Percentiles rank a stretch among this genome's conserved stretches.
These are phyloP conservation scores for Funneliformis mosseae DNA, from an alignment of 192 early-diverging fungal species.

Conservation along the genomic window DNA sequence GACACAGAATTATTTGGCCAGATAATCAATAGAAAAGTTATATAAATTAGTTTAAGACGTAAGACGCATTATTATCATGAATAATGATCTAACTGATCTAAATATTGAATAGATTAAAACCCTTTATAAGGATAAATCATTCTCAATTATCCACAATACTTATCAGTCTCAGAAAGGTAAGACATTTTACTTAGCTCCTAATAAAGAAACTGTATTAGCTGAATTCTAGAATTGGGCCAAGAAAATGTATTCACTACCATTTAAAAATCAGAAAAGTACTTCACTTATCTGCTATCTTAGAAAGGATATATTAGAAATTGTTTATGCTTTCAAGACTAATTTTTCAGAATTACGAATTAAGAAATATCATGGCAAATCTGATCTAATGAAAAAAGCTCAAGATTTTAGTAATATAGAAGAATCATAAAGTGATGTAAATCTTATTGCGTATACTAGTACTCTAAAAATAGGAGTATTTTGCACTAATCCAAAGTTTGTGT, in stretches of 20 bases:
- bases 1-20: too few species aligned
- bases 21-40: too few species aligned
- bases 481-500: slow-evolving; percentile 17
- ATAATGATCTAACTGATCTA: not conserved
- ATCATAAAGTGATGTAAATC: not conserved
- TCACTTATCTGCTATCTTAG: not conserved
- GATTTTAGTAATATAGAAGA: not conserved
- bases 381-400: too few species aligned
- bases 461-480: not conserved
- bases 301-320: not conserved
- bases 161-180: too few species aligned
- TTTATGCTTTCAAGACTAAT: not conserved
- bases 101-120: not conserved
- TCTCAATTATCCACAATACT: too few species aligned
- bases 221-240: slow-evolving; percentile 14
- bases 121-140: not conserved
- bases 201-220: slow-evolving; percentile 21
- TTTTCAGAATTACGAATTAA: too few species aligned
- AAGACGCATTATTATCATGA: too few species aligned
- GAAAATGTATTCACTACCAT: slow-evolving; percentile 13
- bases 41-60: too few species aligned
- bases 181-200: not conserved
- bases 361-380: too few species aligned
- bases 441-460: not conserved
- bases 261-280: not conserved